Evolutionary conservation across 2,329 filamentous ascomycete genomes (phyloP), one percentile per base, ranked within the genome.

Genomic region (Lizonia empirigonia): DNA sequence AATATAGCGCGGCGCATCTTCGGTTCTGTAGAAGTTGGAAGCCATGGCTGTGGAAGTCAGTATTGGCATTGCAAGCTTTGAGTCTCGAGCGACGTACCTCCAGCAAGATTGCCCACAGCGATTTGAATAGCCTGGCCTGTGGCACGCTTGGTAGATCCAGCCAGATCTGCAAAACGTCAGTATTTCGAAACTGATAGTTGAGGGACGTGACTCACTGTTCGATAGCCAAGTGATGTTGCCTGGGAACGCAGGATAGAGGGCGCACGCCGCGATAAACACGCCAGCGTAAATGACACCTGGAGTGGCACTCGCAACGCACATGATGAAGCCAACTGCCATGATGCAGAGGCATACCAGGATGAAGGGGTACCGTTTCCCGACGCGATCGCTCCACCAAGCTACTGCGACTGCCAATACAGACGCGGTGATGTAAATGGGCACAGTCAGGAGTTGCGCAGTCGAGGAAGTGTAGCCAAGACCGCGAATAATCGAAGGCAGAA

Each of bases 21-120:
- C 62, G 0, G 68, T 51, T 9, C 86, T 80, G 61, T 90, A 90
- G 61, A 90, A 89, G 62, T 90, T 90, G 5, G 85, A 86, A 0
- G 86, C 84, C 81, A 89, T 87, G 1, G 85, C 86, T 74, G 10
- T 5, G 22, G 10, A 23, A 7, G 46, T 68, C 45, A 66, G 56
- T 16, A 29, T 26, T 9, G 4, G 12, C 32, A 16, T 23, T 4
- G 10, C 3, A 1, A 30, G 15, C 29, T 15, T 23, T 4, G 26
- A 12, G 6, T 20, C 7, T 23, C 7, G 2, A 9, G 29, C 16
- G 26, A 56, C 41, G 34, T 55, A 65, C 63, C 65, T 45, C 68
- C 66, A 19, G 64, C 65, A 73, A 78, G 56, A 54, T 81, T 81
- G 3, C 80, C 80, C 9, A 81, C 60, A 2, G 71, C 74, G 42